phyloP scores from a whole-genome alignment of 305 asterid genomes.

The Caryopteris hybrid region DNA sequence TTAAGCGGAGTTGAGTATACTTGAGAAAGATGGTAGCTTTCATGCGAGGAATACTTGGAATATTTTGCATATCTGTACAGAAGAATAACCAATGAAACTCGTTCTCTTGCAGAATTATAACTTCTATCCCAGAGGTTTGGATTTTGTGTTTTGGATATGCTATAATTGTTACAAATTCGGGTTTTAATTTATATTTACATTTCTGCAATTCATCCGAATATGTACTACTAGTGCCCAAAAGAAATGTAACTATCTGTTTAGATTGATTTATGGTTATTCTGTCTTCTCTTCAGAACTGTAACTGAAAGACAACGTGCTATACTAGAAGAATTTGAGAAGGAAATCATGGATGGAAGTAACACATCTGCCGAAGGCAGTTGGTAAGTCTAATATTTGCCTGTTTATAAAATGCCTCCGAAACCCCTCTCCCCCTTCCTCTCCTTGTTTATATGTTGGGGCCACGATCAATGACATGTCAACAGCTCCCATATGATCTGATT shows the following conservation, averaged over 20 bases:
- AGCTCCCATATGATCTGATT: background rate
- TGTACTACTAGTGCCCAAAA: background rate
- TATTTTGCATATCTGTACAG: background rate
- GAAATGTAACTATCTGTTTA: background rate
- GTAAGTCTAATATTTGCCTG: conserved; percentile 41
- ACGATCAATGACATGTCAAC: background rate
- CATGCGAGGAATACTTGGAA: background rate
- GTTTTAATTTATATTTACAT: background rate
- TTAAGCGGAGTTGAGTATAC: background rate
- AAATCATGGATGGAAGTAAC: conserved; percentile 36
- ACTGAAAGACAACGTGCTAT: conserved; percentile 66
- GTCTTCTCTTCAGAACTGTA: conserved; percentile 41
- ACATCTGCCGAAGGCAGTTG: conserved; percentile 45
- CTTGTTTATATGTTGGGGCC: background rate
- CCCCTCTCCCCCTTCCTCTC: background rate
- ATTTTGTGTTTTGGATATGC: background rate
- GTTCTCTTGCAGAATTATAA: background rate
- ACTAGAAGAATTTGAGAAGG: conserved; percentile 89
- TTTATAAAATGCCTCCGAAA: background rate
- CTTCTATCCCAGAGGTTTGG: background rate
- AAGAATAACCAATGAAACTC: background rate
- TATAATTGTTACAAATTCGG: background rate
- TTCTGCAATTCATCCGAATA: background rate
- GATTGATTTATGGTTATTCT: background rate
- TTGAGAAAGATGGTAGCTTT: background rate